Evolutionary conservation across 331 rosid species (phyloP).

Genomic region (Quercus phellos): DNA sequence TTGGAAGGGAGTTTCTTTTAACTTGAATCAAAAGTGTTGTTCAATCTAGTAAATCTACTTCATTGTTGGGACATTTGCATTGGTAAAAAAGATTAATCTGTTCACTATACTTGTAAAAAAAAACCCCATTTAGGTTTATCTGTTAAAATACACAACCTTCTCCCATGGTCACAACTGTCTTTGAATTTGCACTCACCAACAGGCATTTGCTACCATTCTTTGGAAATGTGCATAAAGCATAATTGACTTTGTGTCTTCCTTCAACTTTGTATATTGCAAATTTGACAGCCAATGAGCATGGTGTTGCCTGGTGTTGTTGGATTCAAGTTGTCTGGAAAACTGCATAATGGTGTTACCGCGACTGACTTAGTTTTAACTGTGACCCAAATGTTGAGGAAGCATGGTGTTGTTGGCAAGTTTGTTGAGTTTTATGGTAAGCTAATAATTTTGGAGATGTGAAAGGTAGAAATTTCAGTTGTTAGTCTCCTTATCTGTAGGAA

Average conservation of each 20-base stretch:
- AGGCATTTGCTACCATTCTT: neutral
- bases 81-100: neutral
- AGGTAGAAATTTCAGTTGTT: neutral
- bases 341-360: constrained; percentile 22
- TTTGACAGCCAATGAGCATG: constrained; percentile 27
- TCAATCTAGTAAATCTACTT: neutral
- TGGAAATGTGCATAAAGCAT: neutral
- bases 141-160: neutral
- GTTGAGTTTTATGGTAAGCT: constrained; percentile 15
- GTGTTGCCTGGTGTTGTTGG: constrained; percentile 27
- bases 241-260: neutral
- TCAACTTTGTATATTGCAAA: neutral
- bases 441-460: neutral
- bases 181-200: neutral
- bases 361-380: constrained; percentile 21
- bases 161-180: neutral
- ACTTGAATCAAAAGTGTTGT: neutral
- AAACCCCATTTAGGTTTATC: neutral
- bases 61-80: neutral
- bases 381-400: constrained; percentile 28
- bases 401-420: constrained; percentile 18
- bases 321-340: constrained; percentile 17
- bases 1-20: neutral
- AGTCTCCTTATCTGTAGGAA: neutral
- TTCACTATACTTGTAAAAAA: neutral